Conservation (phyloP, 2,329 filamentous ascomycete species). For the Aspergillus sojae region DNA sequence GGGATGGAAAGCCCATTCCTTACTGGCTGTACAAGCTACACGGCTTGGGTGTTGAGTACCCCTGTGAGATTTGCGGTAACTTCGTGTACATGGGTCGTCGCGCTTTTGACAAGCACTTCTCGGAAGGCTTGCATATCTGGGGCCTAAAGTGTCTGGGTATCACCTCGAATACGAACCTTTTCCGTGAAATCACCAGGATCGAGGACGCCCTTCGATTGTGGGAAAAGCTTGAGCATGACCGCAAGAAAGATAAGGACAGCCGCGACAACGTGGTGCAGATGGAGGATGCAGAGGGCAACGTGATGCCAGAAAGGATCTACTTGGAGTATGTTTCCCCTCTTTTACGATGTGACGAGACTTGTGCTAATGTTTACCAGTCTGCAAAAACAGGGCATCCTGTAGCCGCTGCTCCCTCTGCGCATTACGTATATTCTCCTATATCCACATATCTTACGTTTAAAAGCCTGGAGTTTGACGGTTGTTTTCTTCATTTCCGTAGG, state of each 20-base stretch:
- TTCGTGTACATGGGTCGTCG: conserved; percentile 98
- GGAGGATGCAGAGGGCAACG: conserved; percentile 96
- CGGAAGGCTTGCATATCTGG: conserved; percentile 88
- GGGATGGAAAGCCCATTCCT: conserved; percentile 98
- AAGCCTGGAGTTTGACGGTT: conserved; percentile 37
- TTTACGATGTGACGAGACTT: not conserved
- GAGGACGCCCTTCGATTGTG: conserved; percentile 85
- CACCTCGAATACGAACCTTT: conserved; percentile 78
- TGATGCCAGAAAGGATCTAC: conserved; percentile 99
- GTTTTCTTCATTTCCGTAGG: conserved; percentile 16
- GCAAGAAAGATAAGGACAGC: conserved; percentile 73
- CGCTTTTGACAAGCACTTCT: conserved; percentile 98
- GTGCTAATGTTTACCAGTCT: conserved; percentile 51
- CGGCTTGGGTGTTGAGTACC: conserved; percentile 89
- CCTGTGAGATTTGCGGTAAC: conserved; percentile 96
- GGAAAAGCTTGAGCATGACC: conserved; percentile 89
- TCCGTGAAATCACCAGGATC: conserved; percentile 91
- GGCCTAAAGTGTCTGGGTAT: conserved; percentile 93
- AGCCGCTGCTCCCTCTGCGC: conserved; percentile 24
- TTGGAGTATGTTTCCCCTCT: conserved; percentile 61
- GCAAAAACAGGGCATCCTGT: conserved; percentile 86
- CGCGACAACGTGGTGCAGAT: conserved; percentile 92
- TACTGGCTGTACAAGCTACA: conserved; percentile 99
- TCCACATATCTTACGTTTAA: conserved; percentile 20
- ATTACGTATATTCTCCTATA: conserved; percentile 13